Evolutionary conservation across 352 stramenopile genomes (phyloP).

Genomic region (Phytophthora melonis): DNA sequence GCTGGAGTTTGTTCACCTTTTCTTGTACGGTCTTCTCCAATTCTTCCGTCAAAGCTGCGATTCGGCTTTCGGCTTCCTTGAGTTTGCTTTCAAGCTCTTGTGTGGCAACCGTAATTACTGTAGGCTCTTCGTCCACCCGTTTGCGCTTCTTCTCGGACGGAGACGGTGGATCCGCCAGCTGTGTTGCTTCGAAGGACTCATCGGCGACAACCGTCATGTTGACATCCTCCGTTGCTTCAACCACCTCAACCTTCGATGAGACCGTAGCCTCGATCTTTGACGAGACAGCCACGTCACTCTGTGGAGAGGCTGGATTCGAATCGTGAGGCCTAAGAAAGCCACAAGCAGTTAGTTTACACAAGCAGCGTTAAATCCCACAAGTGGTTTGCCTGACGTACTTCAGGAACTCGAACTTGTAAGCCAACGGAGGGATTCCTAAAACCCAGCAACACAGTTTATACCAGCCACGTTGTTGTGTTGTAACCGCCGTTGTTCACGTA

Average conservation of each 20-base stretch:
- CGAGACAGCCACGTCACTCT: neutral
- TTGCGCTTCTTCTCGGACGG: slow-evolving; percentile 44
- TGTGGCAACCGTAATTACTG: slow-evolving; percentile 13
- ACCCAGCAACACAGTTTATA: neutral
- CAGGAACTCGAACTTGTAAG: slow-evolving; percentile 78
- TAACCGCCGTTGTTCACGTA: neutral
- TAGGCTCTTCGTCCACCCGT: slow-evolving; percentile 25
- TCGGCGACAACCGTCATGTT: slow-evolving; percentile 34
- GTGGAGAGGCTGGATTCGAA: neutral
- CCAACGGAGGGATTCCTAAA: slow-evolving; percentile 50
- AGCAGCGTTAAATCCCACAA: neutral
- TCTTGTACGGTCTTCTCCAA: slow-evolving; percentile 21
- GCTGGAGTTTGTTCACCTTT: slow-evolving; percentile 28
- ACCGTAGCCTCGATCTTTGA: neutral
- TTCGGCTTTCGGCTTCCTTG: slow-evolving; percentile 13
- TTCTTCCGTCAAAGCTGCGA: slow-evolving; percentile 12
- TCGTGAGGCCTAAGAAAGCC: neutral
- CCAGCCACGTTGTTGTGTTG: neutral
- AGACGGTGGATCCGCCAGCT: slow-evolving; percentile 25
- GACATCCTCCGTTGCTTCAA: slow-evolving; percentile 22
- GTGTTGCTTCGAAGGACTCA: slow-evolving; percentile 35
- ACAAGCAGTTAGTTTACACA: slow-evolving; percentile 2
- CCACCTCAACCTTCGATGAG: neutral
- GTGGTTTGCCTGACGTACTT: slow-evolving; percentile 26
- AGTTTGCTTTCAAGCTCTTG: slow-evolving; percentile 27